These are phyloP conservation scores for Glonium stellatum DNA, from an alignment of 495 filamentous ascomycete genomes.

Conservation along the genomic window DNA sequence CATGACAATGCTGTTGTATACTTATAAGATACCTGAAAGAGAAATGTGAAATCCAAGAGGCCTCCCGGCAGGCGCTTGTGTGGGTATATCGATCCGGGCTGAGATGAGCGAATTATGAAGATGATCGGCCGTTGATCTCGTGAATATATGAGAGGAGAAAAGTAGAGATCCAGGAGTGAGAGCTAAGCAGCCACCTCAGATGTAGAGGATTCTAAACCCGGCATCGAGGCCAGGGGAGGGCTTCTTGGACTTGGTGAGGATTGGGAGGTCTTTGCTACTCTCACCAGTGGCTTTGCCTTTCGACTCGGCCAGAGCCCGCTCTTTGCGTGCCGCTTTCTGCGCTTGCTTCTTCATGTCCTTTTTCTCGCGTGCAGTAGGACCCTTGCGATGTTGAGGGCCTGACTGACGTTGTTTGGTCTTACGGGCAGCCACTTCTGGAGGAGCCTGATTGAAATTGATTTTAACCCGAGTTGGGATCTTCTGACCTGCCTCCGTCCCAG, in stretches of 20 bases:
- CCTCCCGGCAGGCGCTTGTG: slow-evolving; percentile 2
- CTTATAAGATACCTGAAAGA: background rate
- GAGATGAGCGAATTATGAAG: background rate
- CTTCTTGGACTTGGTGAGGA: background rate
- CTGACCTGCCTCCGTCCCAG: background rate
- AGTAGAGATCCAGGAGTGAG: background rate
- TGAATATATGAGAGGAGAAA: background rate
- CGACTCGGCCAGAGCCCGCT: slow-evolving; percentile 33
- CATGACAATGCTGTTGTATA: background rate
- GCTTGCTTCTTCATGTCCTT: slow-evolving; percentile 39
- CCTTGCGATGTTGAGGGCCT: slow-evolving; percentile 26
- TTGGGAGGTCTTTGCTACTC: background rate
- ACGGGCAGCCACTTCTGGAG: background rate
- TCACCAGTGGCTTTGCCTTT: background rate
- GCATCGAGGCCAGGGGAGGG: background rate
- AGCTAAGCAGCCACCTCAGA: background rate
- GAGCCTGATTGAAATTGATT: slow-evolving; percentile 3
- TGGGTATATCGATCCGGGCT: slow-evolving; percentile 2
- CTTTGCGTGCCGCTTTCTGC: slow-evolving; percentile 43
- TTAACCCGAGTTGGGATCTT: slow-evolving; percentile 5
- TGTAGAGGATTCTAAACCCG: slow-evolving; percentile 3
- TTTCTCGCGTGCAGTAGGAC: slow-evolving; percentile 32
- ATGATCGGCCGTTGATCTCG: background rate
- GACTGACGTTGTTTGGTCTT: slow-evolving; percentile 20
- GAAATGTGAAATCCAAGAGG: background rate